Percentiles rank a stretch among this genome's conserved stretches.
Conservation (phyloP, 2,329 filamentous ascomycete genomes). For the Ophiostoma pallidulum region DNA sequence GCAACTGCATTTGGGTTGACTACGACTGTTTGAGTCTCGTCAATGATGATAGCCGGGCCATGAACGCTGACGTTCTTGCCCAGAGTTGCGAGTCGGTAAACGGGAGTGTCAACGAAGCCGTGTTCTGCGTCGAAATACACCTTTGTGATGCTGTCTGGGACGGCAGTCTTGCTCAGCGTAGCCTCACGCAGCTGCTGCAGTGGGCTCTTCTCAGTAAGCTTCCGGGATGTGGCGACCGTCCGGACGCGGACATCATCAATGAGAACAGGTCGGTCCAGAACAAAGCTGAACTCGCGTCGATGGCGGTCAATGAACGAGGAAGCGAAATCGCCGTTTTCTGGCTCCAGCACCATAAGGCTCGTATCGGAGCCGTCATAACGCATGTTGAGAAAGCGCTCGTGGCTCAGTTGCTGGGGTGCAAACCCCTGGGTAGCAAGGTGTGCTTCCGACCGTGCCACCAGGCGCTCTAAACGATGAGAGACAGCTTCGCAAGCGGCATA, state of each 20-base stretch:
- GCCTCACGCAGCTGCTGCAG: slow-evolving; percentile 57
- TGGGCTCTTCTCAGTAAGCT: slow-evolving; percentile 57
- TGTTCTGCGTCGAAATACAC: slow-evolving; percentile 69
- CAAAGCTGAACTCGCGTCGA: slow-evolving; percentile 87
- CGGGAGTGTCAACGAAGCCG: slow-evolving; percentile 65
- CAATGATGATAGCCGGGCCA: slow-evolving; percentile 78
- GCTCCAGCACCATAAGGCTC: slow-evolving; percentile 69
- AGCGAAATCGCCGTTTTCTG: slow-evolving; percentile 59
- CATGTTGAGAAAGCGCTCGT: slow-evolving; percentile 67
- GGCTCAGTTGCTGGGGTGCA: slow-evolving; percentile 21
- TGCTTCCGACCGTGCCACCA: slow-evolving; percentile 27
- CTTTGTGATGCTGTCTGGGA: slow-evolving; percentile 34
- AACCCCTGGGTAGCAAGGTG: slow-evolving; percentile 72
- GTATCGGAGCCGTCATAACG: slow-evolving; percentile 84
- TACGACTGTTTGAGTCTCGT: slow-evolving; percentile 84
- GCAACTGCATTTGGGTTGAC: slow-evolving; percentile 70
- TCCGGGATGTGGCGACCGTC: slow-evolving; percentile 61
- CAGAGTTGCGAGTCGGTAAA: slow-evolving; percentile 72
- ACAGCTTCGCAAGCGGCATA: slow-evolving; percentile 32
- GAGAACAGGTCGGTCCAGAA: slow-evolving; percentile 75
- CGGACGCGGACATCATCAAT: slow-evolving; percentile 82
- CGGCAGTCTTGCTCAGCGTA: slow-evolving; percentile 37
- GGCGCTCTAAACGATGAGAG: background rate
- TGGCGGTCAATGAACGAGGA: slow-evolving; percentile 79
- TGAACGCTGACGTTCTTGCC: slow-evolving; percentile 59